Base-by-base conservation (phyloP, 2,329 filamentous ascomycete species). In the Fusarium sp. region DNA sequence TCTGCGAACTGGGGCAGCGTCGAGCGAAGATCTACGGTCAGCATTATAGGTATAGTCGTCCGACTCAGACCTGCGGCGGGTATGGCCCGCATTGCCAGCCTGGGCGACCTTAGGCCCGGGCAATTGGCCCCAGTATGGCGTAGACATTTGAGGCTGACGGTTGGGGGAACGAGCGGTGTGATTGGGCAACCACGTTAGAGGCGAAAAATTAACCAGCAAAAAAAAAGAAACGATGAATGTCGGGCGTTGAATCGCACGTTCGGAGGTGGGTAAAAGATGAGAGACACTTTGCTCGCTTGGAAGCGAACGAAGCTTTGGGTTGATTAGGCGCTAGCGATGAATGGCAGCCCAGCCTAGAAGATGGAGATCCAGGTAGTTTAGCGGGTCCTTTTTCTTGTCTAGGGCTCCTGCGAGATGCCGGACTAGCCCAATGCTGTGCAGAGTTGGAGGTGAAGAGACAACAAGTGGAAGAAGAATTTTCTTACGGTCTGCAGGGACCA, bases 71-170 rank as follows among this genome's bases (percentile, higher is more conserved):
- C 72, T 74, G 74, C 81, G 80, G 70, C 81, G 81, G 65, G 74
- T 71, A 54, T 74, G 78, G 72, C 62, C 65, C 31, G 62, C 56
- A 61, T 72, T 62, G 38, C 71, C 65, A 54, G 57, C 60, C 62
- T 73, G 71, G 57, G 75, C 66, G 71, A 81, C 74, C 71, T 83
- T 84, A 52, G 84, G 79, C 65, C 82, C 78, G 62, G 87, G 86
- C 66, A 89, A 80, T 74, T 86, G 79, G 76, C 86, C 86, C 86
- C 86, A 88, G 80, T 88, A 89, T 38, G 85, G 83, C 61, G 83
- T 72, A 55, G 83, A 79, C 83, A 85, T 85, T 40, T 77, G 76
- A 74, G 73, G 65, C 63, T 70, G 69, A 65, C 49, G 45, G 59
- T 62, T 63, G 57, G 23, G 62, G 63, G 45, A 71, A 59, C 41